These are phyloP conservation scores for Pyricularia sp. DNA, from an alignment of 2,329 filamentous ascomycete genomes.

Conservation along the genomic window DNA sequence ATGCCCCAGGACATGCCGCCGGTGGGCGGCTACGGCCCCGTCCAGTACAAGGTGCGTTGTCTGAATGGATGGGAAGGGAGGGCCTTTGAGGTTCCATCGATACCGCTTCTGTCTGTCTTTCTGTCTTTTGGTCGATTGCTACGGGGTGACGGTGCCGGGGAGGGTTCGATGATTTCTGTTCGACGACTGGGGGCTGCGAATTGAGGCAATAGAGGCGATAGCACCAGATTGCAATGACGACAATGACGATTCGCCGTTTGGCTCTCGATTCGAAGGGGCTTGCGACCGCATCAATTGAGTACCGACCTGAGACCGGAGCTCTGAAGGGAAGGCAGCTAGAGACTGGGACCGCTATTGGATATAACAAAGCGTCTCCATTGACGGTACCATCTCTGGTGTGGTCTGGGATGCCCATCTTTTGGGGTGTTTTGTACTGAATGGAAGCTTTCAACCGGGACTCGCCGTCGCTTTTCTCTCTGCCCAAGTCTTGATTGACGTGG, in stretches of 20 bases:
- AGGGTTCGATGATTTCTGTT: neutral
- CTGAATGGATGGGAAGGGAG: neutral
- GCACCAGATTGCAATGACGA: neutral
- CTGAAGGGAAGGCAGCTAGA: neutral
- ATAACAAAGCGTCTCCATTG: neutral
- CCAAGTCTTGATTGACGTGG: neutral
- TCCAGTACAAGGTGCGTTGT: slow-evolving; percentile 83
- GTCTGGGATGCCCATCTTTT: neutral
- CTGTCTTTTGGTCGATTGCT: neutral
- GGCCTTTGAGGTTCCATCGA: too few relatives aligned
- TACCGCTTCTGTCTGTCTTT: neutral
- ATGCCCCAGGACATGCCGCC: slow-evolving; percentile 99
- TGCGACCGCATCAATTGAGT: neutral
- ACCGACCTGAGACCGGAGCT: neutral
- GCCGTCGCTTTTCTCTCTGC: neutral
- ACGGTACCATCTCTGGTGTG: neutral
- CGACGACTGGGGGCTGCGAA: neutral
- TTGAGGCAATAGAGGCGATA: neutral
- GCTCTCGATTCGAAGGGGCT: neutral
- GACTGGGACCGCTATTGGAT: neutral
- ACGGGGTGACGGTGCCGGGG: neutral
- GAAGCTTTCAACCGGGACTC: neutral
- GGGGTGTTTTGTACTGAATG: neutral
- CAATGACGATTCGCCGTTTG: neutral
- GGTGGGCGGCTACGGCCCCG: slow-evolving; percentile 82